phyloP scores from a whole-genome alignment of 2,329 filamentous ascomycete species.

The Hypoxylon rubiginosum region DNA sequence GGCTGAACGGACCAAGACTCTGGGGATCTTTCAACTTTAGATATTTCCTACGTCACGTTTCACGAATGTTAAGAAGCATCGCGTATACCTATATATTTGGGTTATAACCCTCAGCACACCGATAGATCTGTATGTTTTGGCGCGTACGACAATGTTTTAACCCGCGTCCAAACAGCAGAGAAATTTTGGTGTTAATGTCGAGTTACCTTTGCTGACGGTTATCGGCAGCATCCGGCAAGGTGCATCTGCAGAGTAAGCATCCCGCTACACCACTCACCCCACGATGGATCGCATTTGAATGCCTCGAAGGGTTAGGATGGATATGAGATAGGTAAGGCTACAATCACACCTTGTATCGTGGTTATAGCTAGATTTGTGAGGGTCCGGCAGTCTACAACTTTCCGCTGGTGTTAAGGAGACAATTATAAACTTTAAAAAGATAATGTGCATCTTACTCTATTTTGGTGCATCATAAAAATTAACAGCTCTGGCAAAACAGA shows the following conservation, averaged over 20 bases:
- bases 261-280: background rate
- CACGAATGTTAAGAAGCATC: background rate
- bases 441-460: background rate
- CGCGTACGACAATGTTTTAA: background rate
- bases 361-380: background rate
- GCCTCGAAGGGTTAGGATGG: no score
- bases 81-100: background rate
- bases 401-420: background rate
- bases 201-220: background rate
- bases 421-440: background rate
- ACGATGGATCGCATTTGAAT: background rate
- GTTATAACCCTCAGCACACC: background rate
- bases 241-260: constrained; percentile 2
- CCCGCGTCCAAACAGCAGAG: no score
- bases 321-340: background rate
- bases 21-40: background rate
- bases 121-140: background rate
- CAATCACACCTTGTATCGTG: background rate
- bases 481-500: background rate
- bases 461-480: background rate
- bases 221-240: constrained; percentile 2
- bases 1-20: background rate
- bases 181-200: background rate
- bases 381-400: background rate
- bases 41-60: constrained; percentile 2